Evolutionary conservation across 2,329 filamentous ascomycete genomes (phyloP).

Genomic region (Ophiostoma populinum): DNA sequence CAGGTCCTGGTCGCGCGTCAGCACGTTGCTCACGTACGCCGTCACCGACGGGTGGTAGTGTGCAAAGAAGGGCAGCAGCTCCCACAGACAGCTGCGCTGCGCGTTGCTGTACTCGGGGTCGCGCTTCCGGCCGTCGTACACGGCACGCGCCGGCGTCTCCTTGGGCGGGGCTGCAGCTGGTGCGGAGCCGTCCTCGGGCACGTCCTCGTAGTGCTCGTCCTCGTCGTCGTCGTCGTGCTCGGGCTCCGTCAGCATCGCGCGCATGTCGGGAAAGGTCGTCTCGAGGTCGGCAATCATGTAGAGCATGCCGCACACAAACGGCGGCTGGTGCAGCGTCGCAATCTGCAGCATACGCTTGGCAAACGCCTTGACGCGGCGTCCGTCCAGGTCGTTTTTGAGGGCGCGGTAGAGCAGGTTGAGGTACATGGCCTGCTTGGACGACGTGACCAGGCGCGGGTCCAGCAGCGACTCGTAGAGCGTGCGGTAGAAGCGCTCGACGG

Average conservation of each 20-base stretch:
- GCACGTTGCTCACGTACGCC: constrained; percentile 58
- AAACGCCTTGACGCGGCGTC: constrained; percentile 87
- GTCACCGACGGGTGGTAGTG: constrained; percentile 92
- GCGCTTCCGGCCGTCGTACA: constrained; percentile 78
- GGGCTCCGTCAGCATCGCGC: constrained; percentile 60
- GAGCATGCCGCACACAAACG: constrained; percentile 84
- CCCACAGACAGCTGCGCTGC: constrained; percentile 87
- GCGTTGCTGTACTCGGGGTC: constrained; percentile 86
- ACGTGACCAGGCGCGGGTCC: constrained; percentile 72
- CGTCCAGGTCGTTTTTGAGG: constrained; percentile 76
- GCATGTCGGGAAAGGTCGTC: constrained; percentile 61
- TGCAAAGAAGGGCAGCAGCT: constrained; percentile 52
- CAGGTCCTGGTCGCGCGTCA: constrained; percentile 52
- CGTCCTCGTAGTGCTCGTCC: constrained; percentile 37
- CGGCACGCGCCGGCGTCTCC: constrained; percentile 18
- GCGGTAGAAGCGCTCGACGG: constrained; percentile 81
- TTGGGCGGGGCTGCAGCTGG: constrained; percentile 28
- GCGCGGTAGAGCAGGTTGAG: constrained; percentile 81
- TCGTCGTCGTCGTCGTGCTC: constrained; percentile 60
- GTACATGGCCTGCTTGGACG: constrained; percentile 91
- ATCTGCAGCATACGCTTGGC: constrained; percentile 85
- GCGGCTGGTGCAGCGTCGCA: constrained; percentile 72
- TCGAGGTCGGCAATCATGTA: constrained; percentile 76
- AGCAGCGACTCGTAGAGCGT: constrained; percentile 90
- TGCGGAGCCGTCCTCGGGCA: constrained; percentile 42